phyloP scores from a whole-genome alignment of 495 filamentous ascomycete species.

The Penicillium cosmopolitanum region DNA sequence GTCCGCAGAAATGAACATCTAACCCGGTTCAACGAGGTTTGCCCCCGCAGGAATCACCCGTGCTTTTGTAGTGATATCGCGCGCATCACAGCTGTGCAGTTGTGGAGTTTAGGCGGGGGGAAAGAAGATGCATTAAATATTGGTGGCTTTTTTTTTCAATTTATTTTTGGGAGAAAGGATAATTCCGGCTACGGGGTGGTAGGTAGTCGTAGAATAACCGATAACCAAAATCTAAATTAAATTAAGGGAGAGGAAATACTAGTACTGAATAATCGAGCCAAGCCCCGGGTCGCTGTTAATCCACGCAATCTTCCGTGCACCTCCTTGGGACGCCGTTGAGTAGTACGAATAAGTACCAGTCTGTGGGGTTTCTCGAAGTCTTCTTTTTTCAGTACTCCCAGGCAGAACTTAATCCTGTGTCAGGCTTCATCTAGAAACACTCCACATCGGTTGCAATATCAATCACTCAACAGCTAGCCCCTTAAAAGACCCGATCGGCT shows the following conservation, averaged over 20 bases:
- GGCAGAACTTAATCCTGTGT: too few species aligned
- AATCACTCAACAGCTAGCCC: background rate
- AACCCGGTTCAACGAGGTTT: background rate
- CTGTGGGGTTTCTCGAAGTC: conserved; percentile 7
- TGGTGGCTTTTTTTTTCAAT: background rate
- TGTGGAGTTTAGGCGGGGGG: background rate
- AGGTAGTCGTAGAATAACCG: conserved; percentile 1
- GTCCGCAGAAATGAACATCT: background rate
- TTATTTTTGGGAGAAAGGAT: background rate
- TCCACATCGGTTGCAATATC: background rate
- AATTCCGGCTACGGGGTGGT: background rate
- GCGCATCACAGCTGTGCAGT: conserved; percentile 9
- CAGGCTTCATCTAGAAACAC: too few species aligned
- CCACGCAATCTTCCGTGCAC: conserved; percentile 22
- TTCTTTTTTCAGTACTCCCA: conserved; percentile 1
- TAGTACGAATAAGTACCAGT: background rate
- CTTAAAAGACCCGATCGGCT: background rate
- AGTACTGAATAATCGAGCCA: conserved; percentile 1
- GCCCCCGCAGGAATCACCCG: background rate
- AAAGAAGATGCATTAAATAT: background rate
- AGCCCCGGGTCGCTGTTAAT: conserved; percentile 9
- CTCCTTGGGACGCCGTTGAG: conserved; percentile 15
- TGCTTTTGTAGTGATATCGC: conserved; percentile 19
- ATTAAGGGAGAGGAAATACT: conserved; percentile 1
- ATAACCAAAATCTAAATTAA: background rate